A percentile compares a stretch with the other conserved stretches of the same genome.
Conservation (phyloP, 2,329 filamentous ascomycete genomes). For the Teratosphaeriaceae sp. region DNA sequence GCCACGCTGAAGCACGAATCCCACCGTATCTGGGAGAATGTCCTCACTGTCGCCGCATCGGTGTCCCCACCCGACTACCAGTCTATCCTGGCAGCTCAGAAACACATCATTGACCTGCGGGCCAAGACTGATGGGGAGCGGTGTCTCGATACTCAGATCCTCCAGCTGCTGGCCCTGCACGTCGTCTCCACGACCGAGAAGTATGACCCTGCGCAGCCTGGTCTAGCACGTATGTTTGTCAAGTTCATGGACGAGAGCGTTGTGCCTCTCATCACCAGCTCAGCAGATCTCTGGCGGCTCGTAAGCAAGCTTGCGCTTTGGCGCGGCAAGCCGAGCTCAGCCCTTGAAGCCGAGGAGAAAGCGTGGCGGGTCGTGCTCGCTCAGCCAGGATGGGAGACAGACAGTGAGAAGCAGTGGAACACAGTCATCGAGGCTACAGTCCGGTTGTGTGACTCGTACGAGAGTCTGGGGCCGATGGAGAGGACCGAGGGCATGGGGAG, state of each 20-base stretch:
- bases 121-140: constrained; percentile 61
- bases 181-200: constrained; percentile 46
- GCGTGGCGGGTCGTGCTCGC: constrained; percentile 70
- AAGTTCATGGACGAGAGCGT: constrained; percentile 68
- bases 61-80: constrained; percentile 66
- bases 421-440: constrained; percentile 71
- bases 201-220: constrained; percentile 37
- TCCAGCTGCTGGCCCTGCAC: constrained; percentile 66
- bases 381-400: constrained; percentile 49
- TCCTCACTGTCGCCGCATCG: constrained; percentile 77
- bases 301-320: constrained; percentile 67
- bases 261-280: constrained; percentile 75
- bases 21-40: constrained; percentile 94
- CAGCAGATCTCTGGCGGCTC: constrained; percentile 69
- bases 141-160: constrained; percentile 66
- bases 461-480: constrained; percentile 55
- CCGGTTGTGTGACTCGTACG: constrained; percentile 73
- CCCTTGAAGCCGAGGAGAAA: constrained; percentile 80
- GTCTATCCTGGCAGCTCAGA: constrained; percentile 70
- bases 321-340: constrained; percentile 61
- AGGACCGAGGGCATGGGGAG: constrained; percentile 47
- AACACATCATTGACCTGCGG: constrained; percentile 68
- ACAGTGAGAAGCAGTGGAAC: constrained; percentile 60
- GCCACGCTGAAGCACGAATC: constrained; percentile 77
- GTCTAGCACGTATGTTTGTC: constrained; percentile 56